Conservation (phyloP, 1,284 basidiomycete genomes). For the Cutaneotrichosporon cutaneum region DNA sequence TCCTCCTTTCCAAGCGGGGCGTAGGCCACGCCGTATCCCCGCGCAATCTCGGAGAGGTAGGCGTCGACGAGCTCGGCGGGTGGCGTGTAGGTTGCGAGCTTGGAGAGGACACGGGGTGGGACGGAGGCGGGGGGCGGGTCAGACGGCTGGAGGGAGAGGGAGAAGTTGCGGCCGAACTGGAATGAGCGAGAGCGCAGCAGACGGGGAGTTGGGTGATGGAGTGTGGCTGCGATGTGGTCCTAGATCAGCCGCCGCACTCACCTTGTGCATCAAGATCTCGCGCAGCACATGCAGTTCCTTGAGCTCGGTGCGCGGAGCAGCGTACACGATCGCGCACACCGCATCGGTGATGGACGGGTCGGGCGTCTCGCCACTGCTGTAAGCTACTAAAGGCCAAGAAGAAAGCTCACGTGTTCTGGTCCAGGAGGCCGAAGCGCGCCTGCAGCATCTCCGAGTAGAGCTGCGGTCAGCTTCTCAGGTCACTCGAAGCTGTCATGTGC, state of each 20-base stretch:
- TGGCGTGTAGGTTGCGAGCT: constrained; percentile 70
- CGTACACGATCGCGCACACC: constrained; percentile 75
- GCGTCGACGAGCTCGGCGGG: constrained; percentile 72
- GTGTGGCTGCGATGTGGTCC: no score
- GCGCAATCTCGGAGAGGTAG: constrained; percentile 84
- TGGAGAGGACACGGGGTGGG: constrained; percentile 58
- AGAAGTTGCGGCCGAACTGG: constrained; percentile 49
- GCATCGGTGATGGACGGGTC: constrained; percentile 76
- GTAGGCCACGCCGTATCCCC: constrained; percentile 79
- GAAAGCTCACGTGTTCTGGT: constrained; percentile 54
- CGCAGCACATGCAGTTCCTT: constrained; percentile 90
- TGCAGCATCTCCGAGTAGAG: constrained; percentile 90
- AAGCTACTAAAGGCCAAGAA: not conserved
- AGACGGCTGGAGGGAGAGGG: constrained; percentile 52
- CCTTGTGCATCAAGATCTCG: constrained; percentile 86
- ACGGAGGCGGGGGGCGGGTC: constrained; percentile 56
- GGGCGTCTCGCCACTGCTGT: constrained; percentile 68
- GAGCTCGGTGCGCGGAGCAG: constrained; percentile 83
- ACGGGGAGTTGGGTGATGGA: no score
- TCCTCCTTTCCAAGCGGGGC: constrained; percentile 13
- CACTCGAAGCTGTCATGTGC: not conserved
- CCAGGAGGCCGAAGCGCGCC: constrained; percentile 86
- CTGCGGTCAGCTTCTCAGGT: constrained; percentile 25
- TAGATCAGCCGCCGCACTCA: no score
- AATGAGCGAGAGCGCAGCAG: constrained; percentile 7